Conservation (phyloP, 495 filamentous ascomycete species). For the Terfezia claveryi region DNA sequence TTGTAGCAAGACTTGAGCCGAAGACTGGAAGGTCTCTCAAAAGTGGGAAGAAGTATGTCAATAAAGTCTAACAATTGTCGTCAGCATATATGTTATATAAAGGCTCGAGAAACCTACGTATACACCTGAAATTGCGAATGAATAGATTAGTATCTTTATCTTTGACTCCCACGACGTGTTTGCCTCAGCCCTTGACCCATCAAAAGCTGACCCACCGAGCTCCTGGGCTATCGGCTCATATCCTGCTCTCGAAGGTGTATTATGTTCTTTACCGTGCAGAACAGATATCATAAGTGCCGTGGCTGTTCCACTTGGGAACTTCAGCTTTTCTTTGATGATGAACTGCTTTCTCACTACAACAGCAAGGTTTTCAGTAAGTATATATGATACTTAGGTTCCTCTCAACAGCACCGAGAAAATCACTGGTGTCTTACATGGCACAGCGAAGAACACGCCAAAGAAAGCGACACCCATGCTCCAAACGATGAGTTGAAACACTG, state of each 20-base stretch:
- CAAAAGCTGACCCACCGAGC: neutral
- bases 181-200: neutral
- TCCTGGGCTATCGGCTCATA: conserved; percentile 9
- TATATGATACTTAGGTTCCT: neutral
- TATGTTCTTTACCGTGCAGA: conserved; percentile 3
- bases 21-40: conserved; percentile 70
- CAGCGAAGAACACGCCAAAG: conserved; percentile 91
- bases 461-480: conserved; percentile 85
- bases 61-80: conserved; percentile 38
- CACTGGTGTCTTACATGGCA: conserved; percentile 28
- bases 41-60: conserved; percentile 77
- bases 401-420: neutral
- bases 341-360: conserved; percentile 46
- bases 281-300: conserved; percentile 65
- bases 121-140: conserved; percentile 12
- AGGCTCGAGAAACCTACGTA: conserved; percentile 21
- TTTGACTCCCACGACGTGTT: conserved; percentile 28
- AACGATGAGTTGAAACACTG: conserved; percentile 52
- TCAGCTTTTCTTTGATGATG: conserved; percentile 73
- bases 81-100: conserved; percentile 19
- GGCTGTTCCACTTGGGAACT: conserved; percentile 85
- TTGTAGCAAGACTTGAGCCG: conserved; percentile 44
- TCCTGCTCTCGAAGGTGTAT: conserved; percentile 8
- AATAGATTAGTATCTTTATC: conserved; percentile 27
- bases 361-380: neutral